Evolutionary conservation across 495 filamentous ascomycete genomes (phyloP).

Genomic region (Choiromyces venosus): DNA sequence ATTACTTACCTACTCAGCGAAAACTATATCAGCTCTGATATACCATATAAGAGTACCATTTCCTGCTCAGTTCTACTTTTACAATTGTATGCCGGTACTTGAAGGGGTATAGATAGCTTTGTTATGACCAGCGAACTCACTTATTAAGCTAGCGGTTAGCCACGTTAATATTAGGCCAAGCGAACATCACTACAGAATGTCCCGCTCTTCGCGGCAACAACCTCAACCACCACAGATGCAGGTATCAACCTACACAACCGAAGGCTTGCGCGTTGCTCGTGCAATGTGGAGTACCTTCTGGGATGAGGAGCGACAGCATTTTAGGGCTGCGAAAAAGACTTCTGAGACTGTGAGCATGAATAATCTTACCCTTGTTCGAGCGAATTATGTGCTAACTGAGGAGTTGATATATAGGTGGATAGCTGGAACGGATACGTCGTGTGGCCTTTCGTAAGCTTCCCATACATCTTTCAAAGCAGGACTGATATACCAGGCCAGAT

Average conservation of each 20-base stretch:
- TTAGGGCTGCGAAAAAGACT: slow-evolving; percentile 18
- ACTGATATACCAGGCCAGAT: slow-evolving; percentile 12
- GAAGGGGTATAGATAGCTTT: not conserved
- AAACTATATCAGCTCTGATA: not conserved
- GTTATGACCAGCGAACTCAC: not conserved
- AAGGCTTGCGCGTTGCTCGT: slow-evolving; percentile 19
- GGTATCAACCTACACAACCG: not conserved
- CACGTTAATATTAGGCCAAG: not conserved
- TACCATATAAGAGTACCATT: not conserved
- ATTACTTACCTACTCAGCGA: not conserved
- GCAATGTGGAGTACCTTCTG: slow-evolving; percentile 29
- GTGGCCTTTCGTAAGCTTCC: slow-evolving; percentile 29
- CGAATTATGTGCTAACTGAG: not conserved
- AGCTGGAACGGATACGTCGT: slow-evolving; percentile 32
- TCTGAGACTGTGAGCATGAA: slow-evolving; percentile 27
- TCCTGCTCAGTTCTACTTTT: not conserved
- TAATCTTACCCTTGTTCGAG: not conserved
- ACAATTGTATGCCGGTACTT: not conserved
- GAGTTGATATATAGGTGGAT: slow-evolving; percentile 5
- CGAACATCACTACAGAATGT: not conserved
- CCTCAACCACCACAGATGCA: not conserved
- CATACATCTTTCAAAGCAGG: not conserved
- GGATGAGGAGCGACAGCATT: slow-evolving; percentile 27
- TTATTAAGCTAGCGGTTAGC: not conserved
- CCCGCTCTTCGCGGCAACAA: not conserved